Percentiles rank a stretch among this genome's conserved stretches.
phyloP scores from a whole-genome alignment of 352 stramenopile genomes.

The Phytophthora constricta region DNA sequence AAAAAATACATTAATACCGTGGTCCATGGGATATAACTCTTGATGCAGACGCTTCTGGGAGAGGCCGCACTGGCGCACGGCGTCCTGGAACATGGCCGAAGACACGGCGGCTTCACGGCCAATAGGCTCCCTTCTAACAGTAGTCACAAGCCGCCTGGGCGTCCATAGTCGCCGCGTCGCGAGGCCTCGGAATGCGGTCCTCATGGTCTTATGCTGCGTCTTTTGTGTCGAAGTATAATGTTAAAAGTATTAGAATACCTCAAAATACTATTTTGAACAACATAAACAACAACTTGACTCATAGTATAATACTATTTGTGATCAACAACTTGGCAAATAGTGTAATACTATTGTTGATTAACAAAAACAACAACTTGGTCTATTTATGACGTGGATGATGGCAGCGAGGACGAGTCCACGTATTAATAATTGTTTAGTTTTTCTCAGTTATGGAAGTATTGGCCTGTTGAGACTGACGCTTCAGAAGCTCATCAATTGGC shows the following conservation, averaged over 20 bases:
- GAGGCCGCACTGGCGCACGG: constrained; percentile 48
- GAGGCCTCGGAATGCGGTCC: constrained; percentile 7
- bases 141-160: constrained; percentile 12
- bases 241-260: no score
- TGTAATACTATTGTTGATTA: no score
- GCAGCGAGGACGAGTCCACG: not conserved
- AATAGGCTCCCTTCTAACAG: not conserved
- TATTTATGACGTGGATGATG: not conserved
- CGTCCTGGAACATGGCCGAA: constrained; percentile 35
- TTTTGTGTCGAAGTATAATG: not conserved
- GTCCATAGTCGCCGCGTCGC: not conserved
- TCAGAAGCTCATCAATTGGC: constrained; percentile 2
- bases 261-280: no score
- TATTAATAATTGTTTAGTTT: not conserved
- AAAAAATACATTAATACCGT: constrained; percentile 16
- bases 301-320: no score
- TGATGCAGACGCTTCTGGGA: constrained; percentile 48
- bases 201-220: constrained; percentile 17
- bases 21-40: constrained; percentile 42
- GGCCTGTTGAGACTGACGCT: not conserved
- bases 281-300: no score
- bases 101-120: constrained; percentile 29
- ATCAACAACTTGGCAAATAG: no score
- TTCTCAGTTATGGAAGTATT: not conserved
- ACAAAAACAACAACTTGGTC: not conserved